Conservation (phyloP, 345 rosid genomes). For the Clausena lansium region DNA sequence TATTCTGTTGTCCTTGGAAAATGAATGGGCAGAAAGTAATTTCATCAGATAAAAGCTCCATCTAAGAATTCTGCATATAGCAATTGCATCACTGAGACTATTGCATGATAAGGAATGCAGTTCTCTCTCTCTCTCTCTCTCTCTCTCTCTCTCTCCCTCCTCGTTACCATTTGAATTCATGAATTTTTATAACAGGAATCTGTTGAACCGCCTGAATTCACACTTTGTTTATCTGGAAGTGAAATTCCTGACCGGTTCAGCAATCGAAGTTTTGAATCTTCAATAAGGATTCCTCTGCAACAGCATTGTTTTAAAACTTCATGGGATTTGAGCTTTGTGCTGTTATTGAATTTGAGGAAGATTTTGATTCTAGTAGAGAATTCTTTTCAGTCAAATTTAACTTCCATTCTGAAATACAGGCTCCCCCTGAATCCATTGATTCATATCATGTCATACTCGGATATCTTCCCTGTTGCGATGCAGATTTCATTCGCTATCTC, state of each 20-base stretch:
- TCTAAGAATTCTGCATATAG: not conserved
- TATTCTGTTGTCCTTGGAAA: too few relatives aligned
- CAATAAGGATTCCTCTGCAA: conserved; percentile 28
- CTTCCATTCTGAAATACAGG: not conserved
- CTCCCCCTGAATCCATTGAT: not conserved
- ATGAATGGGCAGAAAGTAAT: too few relatives aligned
- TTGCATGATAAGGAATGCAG: not conserved
- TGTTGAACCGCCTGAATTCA: conserved; percentile 11
- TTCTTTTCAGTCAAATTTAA: not conserved
- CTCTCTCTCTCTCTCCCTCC: too few relatives aligned
- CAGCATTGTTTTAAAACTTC: conserved; percentile 26
- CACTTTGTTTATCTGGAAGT: not conserved
- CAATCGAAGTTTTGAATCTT: conserved; percentile 24
- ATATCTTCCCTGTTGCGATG: not conserved
- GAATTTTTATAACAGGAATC: conserved; percentile 20
- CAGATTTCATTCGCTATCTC: not conserved
- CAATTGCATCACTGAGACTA: not conserved
- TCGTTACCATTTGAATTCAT: not conserved
- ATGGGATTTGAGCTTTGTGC: conserved; percentile 29
- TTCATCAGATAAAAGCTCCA: too few relatives aligned
- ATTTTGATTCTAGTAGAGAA: not conserved
- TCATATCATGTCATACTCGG: not conserved
- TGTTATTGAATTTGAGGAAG: conserved; percentile 25
- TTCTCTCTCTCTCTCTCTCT: too few relatives aligned
- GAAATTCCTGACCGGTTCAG: conserved; percentile 32